A percentile compares a stretch with the other conserved stretches of the same genome.
These are phyloP conservation scores for Coprinellus aureogranulatus DNA, from an alignment of 768 basidiomycete species.

Conservation along the genomic window DNA sequence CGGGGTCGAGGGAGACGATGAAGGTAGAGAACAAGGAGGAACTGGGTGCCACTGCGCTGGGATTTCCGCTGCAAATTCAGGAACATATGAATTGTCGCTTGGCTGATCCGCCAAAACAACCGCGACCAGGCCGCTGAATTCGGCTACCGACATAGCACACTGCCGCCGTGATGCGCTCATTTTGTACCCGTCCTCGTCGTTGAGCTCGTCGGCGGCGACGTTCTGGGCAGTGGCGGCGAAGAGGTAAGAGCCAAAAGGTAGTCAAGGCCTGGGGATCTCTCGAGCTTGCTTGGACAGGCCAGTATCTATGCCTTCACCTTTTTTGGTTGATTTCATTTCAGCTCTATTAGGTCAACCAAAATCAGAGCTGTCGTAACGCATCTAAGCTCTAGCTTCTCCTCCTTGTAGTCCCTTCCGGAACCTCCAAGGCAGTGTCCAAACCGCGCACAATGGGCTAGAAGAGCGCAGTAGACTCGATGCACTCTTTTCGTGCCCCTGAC, in stretches of 20 bases:
- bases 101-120: not conserved
- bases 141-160: not conserved
- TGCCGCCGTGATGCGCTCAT: not conserved
- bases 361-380: no score
- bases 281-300: not conserved
- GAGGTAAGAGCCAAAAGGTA: not conserved
- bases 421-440: not conserved
- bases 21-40: not conserved
- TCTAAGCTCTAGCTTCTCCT: not conserved
- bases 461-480: no score
- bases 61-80: not conserved
- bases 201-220: no score
- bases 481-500: no score
- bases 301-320: not conserved
- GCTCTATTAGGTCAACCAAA: not conserved
- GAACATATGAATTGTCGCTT: not conserved
- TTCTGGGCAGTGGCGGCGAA: not conserved
- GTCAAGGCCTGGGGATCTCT: not conserved
- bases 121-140: not conserved
- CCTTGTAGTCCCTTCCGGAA: slow-evolving; percentile 2
- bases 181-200: no score
- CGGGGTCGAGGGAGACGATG: not conserved
- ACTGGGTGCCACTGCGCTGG: not conserved
- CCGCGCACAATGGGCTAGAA: not conserved
- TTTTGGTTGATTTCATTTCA: not conserved